Percentiles rank a stretch among this genome's conserved stretches.
phyloP scores from a whole-genome alignment of 108 stramenopile genomes.

The Nitzschia putrida region DNA sequence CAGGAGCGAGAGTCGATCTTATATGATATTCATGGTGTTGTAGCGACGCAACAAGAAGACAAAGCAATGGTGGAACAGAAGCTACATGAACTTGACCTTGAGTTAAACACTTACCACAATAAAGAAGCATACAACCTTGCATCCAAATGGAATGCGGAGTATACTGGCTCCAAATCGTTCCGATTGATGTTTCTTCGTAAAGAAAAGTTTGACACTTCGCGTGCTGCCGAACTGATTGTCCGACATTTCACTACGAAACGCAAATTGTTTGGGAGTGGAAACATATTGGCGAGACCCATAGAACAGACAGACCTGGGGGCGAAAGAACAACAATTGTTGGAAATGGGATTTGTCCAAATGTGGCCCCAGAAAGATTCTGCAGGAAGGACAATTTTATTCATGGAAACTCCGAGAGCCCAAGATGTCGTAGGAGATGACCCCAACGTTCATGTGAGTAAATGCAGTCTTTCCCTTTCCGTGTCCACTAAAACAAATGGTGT shows the following conservation, averaged over 20 bases:
- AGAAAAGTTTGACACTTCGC: slow-evolving; percentile 33
- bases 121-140: neutral
- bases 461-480: no score
- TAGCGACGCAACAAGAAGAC: slow-evolving; percentile 2
- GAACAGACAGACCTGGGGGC: neutral
- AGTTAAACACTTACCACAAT: neutral
- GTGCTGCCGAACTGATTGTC: slow-evolving; percentile 30
- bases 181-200: slow-evolving; percentile 44
- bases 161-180: slow-evolving; percentile 10
- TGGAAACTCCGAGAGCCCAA: neutral
- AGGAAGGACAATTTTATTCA: neutral
- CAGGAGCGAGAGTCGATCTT: slow-evolving; percentile 7
- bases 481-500: no score
- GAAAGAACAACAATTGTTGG: neutral
- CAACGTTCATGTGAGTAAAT: neutral
- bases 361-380: neutral
- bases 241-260: slow-evolving; percentile 13
- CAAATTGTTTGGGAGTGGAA: slow-evolving; percentile 1
- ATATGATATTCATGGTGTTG: slow-evolving; percentile 31
- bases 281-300: slow-evolving; percentile 1
- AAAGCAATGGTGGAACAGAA: slow-evolving; percentile 1
- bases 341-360: slow-evolving; percentile 1
- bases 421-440: neutral
- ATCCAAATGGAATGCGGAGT: neutral
- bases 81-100: slow-evolving; percentile 5